Base-by-base conservation (phyloP, 2,329 filamentous ascomycete genomes). In the Colletotrichum musicola region DNA sequence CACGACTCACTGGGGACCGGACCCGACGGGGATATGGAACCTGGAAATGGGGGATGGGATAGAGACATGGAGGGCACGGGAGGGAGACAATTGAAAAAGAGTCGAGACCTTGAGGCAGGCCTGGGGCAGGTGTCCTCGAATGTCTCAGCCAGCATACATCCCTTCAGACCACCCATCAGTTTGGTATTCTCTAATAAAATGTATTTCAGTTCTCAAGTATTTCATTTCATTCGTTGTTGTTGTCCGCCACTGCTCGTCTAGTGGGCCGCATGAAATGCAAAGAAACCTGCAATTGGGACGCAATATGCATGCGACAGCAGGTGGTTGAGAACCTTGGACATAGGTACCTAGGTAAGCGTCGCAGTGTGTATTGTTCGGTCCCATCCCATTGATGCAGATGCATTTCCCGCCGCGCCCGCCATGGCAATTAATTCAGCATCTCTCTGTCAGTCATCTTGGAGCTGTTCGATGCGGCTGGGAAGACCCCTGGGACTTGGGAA, bases 311-410 rank as follows among this genome's bases (percentile, higher is more conserved):
- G 57, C 57, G 46, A 60, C 46, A 42, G 30, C n/a, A 18, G 14
- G 46, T 18, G 44, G 57, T 22, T 30, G 40, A n/a, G 40, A 35
- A 60, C 46, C 57, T 60, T 60, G 57, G 18, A 60, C 27, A 1
- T 30, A 16, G 14, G 27, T 18, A 14, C 25, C 46, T n/a, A 25
- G 44, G 18, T n/a, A 42, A n/a, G 20, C 30, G 30, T 35, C 10
- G 30, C 30, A 40, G 57, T 60, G 57, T 46, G 40, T 60, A 47
- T 27, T 46, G 55, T 46, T 58, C 46, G 55, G 38, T 12, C 54
- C 16, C 25, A 38, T 44, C 42, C 55, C 16, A 54, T 54, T 51
- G 49, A 51, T 51, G 49, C 49, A 51, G 22, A 9, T 46, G 40
- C 10, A 47, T 30, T 35, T 35, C 30, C 30, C 30, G 30, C 30